Evolutionary conservation across 208 protist genomes (phyloP).

Genomic region (Leishmania tropica): DNA sequence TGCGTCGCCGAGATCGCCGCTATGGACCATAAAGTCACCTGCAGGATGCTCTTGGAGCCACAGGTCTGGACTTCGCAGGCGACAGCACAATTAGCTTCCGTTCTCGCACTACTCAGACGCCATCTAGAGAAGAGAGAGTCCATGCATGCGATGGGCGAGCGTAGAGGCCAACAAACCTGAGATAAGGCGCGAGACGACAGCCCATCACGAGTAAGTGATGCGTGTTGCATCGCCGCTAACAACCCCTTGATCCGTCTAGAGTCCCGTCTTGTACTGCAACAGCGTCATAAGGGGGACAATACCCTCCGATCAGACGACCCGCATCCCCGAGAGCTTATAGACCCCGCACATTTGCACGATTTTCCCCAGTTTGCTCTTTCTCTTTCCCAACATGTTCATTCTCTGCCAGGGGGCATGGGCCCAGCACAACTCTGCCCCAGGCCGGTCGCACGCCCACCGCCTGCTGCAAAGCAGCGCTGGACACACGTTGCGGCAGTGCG

Average conservation of each 20-base stretch:
- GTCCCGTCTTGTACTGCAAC: conserved; percentile 13
- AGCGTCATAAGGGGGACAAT: conserved; percentile 38
- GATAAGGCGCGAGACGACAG: conserved; percentile 36
- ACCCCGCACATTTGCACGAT: conserved; percentile 21
- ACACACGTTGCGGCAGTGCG: background rate
- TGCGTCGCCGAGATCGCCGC: background rate
- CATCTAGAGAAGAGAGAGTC: conserved; percentile 25
- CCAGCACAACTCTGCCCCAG: too few relatives aligned
- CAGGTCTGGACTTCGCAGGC: background rate
- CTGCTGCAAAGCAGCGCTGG: background rate
- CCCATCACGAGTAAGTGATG: background rate
- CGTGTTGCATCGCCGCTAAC: too few relatives aligned
- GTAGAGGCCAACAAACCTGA: conserved; percentile 40
- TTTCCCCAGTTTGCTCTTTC: background rate
- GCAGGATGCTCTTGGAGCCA: conserved; percentile 10
- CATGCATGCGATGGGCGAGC: conserved; percentile 19
- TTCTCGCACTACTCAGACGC: conserved; percentile 35
- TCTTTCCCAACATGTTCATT: background rate
- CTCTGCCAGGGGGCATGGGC: background rate
- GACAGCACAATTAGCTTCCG: conserved; percentile 41
- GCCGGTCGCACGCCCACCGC: background rate
- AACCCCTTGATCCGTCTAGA: conserved; percentile 9
- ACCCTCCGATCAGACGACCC: conserved; percentile 33
- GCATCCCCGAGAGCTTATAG: conserved; percentile 22
- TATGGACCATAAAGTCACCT: background rate